Base-by-base conservation (phyloP, 2,329 filamentous ascomycete species). In the Colletotrichum sansevieriae region DNA sequence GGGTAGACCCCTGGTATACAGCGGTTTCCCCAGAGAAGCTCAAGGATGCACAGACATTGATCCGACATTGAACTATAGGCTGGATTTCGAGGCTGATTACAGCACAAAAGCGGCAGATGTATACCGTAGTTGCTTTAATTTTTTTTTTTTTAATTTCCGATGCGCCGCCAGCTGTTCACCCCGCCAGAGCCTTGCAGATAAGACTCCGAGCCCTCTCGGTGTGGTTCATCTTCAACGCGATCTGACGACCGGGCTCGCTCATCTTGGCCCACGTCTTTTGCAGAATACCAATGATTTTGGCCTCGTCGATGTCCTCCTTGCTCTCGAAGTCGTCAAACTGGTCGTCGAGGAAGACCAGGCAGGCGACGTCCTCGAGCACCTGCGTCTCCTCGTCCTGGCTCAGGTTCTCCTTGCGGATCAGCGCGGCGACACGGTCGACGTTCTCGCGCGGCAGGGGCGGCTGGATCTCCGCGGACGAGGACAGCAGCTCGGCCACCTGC, bases 291-390 rank as follows among this genome's bases (percentile, higher is more conserved):
- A 95, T 77, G 68, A 94, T 89, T 84, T 96, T 97, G 58, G 89
- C 90, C 80, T 95, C 92, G 75, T 94, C 91, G 15, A 85, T 77
- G 62, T 90, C 85, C 33, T 87, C 85, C 76, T 86, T 84, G 72
- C 78, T 84, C 83, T 93, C 91, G 79, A 96, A 97, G 58, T 87
- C 88, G 74, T 95, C 93, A 71, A 97, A 92, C 76, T 96, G 92
- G 76, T 95, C 93, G 76, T 96, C 93, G 72, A 97, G 80, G 77
- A 97, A 97, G 33, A 97, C 93, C 63, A 97, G 81, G 76, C 93
- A 97, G 3, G 94, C 94, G 52, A 94, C 92, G 80, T 97, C 94
- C 82, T 97, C 94, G 70, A 97, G 83, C 7, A 88, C 85, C 82
- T 95, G 92, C 63, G 91, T 90, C 77, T 94, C 91, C 15, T 77